Percentiles rank a stretch among this genome's conserved stretches.
These are phyloP conservation scores for Solanum chmielewskii DNA, from an alignment of 257 asterid genomes.

Conservation along the genomic window DNA sequence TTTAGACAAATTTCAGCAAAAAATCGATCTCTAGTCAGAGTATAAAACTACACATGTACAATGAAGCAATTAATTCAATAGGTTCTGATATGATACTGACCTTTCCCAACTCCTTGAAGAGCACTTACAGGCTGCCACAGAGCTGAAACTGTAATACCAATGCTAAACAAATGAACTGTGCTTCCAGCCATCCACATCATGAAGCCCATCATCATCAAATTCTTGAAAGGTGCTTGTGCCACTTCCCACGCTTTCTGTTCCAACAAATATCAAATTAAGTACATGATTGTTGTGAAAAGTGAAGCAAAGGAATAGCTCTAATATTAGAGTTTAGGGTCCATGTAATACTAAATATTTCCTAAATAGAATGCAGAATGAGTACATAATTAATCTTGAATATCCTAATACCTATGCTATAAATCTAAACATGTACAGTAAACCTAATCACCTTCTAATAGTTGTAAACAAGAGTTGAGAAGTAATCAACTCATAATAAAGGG, in stretches of 20 bases:
- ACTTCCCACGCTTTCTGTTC: conserved; percentile 98
- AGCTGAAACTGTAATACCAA: conserved; percentile 94
- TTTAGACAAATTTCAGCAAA: not conserved
- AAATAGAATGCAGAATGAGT: not conserved
- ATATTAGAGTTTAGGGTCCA: not conserved
- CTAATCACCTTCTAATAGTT: not conserved
- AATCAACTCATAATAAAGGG: not conserved
- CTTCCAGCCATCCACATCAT: conserved; percentile 99
- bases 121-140: conserved; percentile 94
- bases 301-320: not conserved
- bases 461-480: not conserved
- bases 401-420: not conserved
- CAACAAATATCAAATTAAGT: not conserved
- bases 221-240: conserved; percentile 94
- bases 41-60: not conserved
- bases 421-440: not conserved
- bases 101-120: conserved; percentile 91
- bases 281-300: not conserved
- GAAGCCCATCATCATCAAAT: conserved; percentile 91
- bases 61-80: not conserved
- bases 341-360: not conserved
- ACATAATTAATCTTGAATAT: not conserved
- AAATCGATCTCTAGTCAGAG: not conserved
- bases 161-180: conserved; percentile 93
- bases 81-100: conserved; percentile 14